These are phyloP conservation scores for Teunomyces funiuensis DNA, from an alignment of 805 yeast species.

Conservation along the genomic window DNA sequence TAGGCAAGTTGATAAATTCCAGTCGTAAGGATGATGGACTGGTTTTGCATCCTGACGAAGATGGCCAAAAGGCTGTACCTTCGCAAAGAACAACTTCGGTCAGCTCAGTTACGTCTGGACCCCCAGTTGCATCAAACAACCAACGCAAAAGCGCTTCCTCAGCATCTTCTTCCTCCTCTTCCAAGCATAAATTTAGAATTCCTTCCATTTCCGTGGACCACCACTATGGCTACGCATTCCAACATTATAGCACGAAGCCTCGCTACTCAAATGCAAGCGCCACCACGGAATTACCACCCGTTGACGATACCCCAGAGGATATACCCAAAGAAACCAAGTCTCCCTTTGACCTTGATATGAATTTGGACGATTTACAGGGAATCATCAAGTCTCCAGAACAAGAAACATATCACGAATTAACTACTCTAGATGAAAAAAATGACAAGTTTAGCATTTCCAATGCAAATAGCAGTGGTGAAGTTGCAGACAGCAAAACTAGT, in stretches of 20 bases:
- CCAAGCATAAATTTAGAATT: slow-evolving; percentile 37
- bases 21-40: slow-evolving; percentile 31
- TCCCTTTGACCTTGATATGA: slow-evolving; percentile 44
- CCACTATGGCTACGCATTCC: slow-evolving; percentile 16
- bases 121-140: background rate
- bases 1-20: slow-evolving; percentile 41
- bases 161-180: slow-evolving; percentile 16
- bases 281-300: slow-evolving; percentile 5
- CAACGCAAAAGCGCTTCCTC: slow-evolving; percentile 18
- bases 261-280: slow-evolving; percentile 14
- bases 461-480: background rate
- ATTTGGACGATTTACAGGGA: slow-evolving; percentile 51
- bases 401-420: background rate
- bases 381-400: slow-evolving; percentile 37
- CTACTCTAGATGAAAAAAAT: background rate
- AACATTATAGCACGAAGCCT: slow-evolving; percentile 5
- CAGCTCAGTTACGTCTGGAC: slow-evolving; percentile 4
- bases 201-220: slow-evolving; percentile 36
- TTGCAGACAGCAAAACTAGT: background rate
- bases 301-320: slow-evolving; percentile 11
- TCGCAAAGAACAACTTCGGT: slow-evolving; percentile 10
- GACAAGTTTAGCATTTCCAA: background rate
- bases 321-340: background rate
- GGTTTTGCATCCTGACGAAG: background rate
- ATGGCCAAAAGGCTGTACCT: background rate